Base-by-base conservation (phyloP, 768 basidiomycete genomes). In the Glaciozyma martinii region DNA sequence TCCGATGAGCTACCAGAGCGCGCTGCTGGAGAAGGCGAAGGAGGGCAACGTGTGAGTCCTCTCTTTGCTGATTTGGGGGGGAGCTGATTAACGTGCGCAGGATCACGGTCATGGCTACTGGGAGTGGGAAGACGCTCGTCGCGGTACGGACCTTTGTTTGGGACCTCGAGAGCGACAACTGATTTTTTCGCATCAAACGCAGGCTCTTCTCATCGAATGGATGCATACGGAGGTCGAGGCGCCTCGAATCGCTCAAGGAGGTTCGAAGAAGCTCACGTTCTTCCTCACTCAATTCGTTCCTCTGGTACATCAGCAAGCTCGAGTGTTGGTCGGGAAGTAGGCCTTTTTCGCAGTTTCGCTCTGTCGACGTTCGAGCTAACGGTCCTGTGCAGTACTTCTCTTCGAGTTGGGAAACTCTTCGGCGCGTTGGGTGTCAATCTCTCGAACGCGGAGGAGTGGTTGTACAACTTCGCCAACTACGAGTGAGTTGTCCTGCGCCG, bases 391-490 rank as follows among this genome's bases (percentile, higher is more conserved):
- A 63, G 57, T 27, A 54, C 63, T 3, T 25, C 52, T 1, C 63
- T 64, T 4, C 52, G 63, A 16, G 63, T 64, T 33, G 63, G 63
- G n/a, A 64, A 59, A 59, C 58, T 60, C 23, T 64, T 64, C 53
- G 63, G 63, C 27, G 58, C 32, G 1, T 46, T 59, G 44, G 50
- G 53, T 12, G 59, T 64, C 25, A 64, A 64, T 32, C 59, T 64
- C 27, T 59, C 56, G 32, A 55, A 23, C 53, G 21, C 10, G 5
- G 46, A 4, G 2, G 63, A 64, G 37, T 64, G 63, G 63, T 19
- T 13, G 18, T 49, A 10, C n/a, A 62, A 62, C 37, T 49, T 62
- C 25, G 32, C 49, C 55, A 16, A 56, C 55, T 62, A 40, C 47
- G 61, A 62, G 60, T 30, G 25, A 37, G 33, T 15, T 16, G 18